phyloP scores from a whole-genome alignment of 2,329 filamentous ascomycete species.

The Fusarium hainanense region DNA sequence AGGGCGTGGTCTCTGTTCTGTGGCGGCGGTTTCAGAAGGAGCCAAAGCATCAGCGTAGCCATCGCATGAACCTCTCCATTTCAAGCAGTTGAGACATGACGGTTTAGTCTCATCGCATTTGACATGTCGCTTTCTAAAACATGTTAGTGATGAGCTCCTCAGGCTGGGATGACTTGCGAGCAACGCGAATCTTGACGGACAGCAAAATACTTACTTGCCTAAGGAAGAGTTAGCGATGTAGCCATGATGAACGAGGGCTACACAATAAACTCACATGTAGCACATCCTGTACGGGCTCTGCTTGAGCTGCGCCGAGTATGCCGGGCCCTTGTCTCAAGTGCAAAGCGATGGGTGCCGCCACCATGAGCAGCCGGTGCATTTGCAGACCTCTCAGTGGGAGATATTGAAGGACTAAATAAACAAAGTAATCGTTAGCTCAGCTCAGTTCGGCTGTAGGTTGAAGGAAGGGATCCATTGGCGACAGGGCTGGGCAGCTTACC shows the following conservation, averaged over 20 bases:
- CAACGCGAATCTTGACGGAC: neutral
- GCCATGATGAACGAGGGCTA: neutral
- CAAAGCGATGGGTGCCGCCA: conserved; percentile 52
- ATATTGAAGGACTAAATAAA: conserved; percentile 23
- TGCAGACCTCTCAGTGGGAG: conserved; percentile 31
- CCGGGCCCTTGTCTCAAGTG: conserved; percentile 52
- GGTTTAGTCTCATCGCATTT: conserved; percentile 58
- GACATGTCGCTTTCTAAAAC: conserved; percentile 53
- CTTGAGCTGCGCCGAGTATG: conserved; percentile 54
- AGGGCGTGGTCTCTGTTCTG: conserved; percentile 20
- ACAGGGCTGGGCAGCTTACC: conserved; percentile 42
- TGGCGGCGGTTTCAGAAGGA: conserved; percentile 4
- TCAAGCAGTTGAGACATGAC: conserved; percentile 55
- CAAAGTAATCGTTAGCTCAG: conserved; percentile 4
- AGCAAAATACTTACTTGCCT: conserved; percentile 50
- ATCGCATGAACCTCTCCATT: conserved; percentile 55
- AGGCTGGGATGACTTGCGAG: neutral
- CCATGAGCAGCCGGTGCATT: conserved; percentile 37
- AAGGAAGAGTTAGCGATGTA: conserved; percentile 13
- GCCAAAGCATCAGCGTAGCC: conserved; percentile 46
- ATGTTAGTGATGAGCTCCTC: conserved; percentile 23
- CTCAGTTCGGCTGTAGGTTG: neutral
- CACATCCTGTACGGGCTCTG: conserved; percentile 53
- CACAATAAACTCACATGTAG: conserved; percentile 49
- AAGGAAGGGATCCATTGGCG: conserved; percentile 2